Conservation (phyloP, 805 yeast genomes). For the Allodekkera sacchari region DNA sequence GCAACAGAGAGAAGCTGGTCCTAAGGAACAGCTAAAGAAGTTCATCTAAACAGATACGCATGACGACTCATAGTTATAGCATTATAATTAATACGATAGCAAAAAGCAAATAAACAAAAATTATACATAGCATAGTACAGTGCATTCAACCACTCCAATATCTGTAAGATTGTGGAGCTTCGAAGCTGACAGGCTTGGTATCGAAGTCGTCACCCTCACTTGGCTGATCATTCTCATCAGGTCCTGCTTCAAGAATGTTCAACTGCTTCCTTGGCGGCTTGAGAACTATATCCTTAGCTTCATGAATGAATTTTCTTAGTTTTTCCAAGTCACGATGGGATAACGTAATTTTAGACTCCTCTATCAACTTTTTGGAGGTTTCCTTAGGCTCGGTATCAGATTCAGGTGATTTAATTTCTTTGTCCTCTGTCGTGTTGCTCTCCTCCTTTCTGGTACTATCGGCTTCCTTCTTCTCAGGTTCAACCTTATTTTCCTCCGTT, state of each 20-base stretch:
- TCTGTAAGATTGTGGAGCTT: constrained; percentile 54
- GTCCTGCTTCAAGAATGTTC: constrained; percentile 22
- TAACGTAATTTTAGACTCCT: constrained; percentile 1
- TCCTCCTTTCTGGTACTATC: too few relatives aligned
- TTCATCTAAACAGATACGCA: constrained; percentile 4
- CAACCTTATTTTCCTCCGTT: not conserved
- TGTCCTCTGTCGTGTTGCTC: too few relatives aligned
- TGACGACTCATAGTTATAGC: constrained; percentile 11
- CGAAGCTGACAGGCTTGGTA: constrained; percentile 46
- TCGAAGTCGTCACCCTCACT: constrained; percentile 19
- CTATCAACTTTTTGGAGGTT: not conserved
- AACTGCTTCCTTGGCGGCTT: constrained; percentile 26
- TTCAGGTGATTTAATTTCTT: too few relatives aligned
- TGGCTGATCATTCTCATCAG: constrained; percentile 12
- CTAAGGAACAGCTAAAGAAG: not conserved
- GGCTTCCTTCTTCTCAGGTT: not conserved
- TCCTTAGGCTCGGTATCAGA: too few relatives aligned
- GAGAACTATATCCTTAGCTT: constrained; percentile 19
- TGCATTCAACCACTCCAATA: constrained; percentile 52
- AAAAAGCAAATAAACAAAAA: constrained; percentile 3
- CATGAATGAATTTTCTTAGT: constrained; percentile 17
- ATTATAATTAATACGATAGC: constrained; percentile 3
- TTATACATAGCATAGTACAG: not conserved
- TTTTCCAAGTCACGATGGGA: constrained; percentile 9
- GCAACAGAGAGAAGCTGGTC: not conserved